These are phyloP conservation scores for Bacidia gigantensis DNA, from an alignment of 495 filamentous ascomycete genomes.

Conservation along the genomic window DNA sequence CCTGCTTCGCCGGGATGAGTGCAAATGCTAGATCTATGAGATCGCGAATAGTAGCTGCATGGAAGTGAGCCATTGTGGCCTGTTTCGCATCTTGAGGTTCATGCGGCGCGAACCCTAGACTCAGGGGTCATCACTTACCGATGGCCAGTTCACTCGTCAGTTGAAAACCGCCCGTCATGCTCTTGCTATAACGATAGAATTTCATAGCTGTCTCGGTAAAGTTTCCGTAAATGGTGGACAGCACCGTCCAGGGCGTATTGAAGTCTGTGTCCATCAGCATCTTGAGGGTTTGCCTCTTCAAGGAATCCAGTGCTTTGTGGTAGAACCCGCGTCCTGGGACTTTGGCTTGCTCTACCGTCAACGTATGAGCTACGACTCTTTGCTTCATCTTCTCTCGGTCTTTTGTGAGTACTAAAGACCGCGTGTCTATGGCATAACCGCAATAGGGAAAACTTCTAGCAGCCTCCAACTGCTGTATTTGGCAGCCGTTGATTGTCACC, in stretches of 20 bases:
- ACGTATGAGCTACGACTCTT: slow-evolving; percentile 35
- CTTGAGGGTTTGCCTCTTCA: slow-evolving; percentile 74
- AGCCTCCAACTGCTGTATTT: slow-evolving; percentile 37
- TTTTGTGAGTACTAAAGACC: slow-evolving; percentile 60
- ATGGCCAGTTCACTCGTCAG: slow-evolving; percentile 43
- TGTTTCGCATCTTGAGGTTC: not conserved
- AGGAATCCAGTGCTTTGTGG: slow-evolving; percentile 61
- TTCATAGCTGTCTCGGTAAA: slow-evolving; percentile 70
- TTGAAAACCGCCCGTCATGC: slow-evolving; percentile 40
- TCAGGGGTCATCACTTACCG: slow-evolving; percentile 34
- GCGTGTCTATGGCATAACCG: slow-evolving; percentile 60
- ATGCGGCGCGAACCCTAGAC: not conserved
- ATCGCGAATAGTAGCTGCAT: slow-evolving; percentile 48
- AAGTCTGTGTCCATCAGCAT: slow-evolving; percentile 82
- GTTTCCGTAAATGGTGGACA: slow-evolving; percentile 58
- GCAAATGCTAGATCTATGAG: slow-evolving; percentile 49
- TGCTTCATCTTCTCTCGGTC: slow-evolving; percentile 38
- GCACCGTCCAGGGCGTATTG: slow-evolving; percentile 54
- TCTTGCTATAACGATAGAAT: slow-evolving; percentile 64
- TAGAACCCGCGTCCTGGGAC: slow-evolving; percentile 60
- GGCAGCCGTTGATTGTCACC: slow-evolving; percentile 38
- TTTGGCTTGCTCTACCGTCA: slow-evolving; percentile 63
- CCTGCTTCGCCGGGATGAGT: slow-evolving; percentile 47
- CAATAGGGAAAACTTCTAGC: slow-evolving; percentile 68
- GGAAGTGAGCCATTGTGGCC: slow-evolving; percentile 6